Conservation (phyloP, 257 asterid genomes). For the Galeopsis tetrahit region DNA sequence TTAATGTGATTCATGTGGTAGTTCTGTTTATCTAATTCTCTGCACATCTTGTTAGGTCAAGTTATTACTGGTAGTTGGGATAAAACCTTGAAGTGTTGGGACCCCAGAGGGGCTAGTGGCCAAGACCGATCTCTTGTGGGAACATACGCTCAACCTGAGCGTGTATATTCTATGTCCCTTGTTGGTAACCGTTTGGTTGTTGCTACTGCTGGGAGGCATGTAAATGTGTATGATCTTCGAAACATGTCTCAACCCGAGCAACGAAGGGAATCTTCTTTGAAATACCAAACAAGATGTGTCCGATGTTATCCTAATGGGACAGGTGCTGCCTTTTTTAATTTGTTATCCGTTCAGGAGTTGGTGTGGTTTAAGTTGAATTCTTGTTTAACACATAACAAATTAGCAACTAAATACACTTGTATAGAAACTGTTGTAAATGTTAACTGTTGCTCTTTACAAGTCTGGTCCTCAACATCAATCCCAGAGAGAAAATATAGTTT, state of each 20-base stretch:
- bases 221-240: conserved; percentile 85
- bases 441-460: not conserved
- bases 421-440: conserved; percentile 4
- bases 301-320: conserved; percentile 95
- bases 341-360: not conserved
- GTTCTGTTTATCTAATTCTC: not conserved
- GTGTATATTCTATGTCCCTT: conserved; percentile 89
- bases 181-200: conserved; percentile 89
- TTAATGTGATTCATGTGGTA: conserved; percentile 65
- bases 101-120: conserved; percentile 96
- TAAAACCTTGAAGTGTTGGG: conserved; percentile 97
- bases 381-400: not conserved
- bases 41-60: conserved; percentile 63
- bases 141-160: conserved; percentile 89
- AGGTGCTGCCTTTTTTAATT: conserved; percentile 53
- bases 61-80: conserved; percentile 99
- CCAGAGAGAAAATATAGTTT: conserved; percentile 1
- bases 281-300: conserved; percentile 94
- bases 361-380: not conserved
- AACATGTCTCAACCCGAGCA: conserved; percentile 98
- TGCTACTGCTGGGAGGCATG: conserved; percentile 99
- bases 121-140: conserved; percentile 92
- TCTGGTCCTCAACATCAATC: not conserved
- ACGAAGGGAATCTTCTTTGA: conserved; percentile 91
- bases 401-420: not conserved